These are phyloP conservation scores for Verticillium nonalfalfae DNA, from an alignment of 2,329 filamentous ascomycete species.

Conservation along the genomic window DNA sequence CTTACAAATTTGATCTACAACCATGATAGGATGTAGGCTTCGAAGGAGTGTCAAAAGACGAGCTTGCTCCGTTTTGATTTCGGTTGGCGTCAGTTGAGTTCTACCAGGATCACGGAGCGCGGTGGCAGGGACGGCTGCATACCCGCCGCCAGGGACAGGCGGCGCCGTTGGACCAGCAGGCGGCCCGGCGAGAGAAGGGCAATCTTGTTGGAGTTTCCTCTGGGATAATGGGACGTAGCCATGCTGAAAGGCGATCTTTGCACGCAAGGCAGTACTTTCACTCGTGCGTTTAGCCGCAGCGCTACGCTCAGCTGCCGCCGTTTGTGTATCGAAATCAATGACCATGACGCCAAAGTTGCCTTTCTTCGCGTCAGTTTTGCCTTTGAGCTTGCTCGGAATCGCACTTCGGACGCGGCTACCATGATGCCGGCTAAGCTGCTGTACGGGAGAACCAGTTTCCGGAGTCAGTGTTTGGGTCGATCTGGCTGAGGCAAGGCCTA, in stretches of 20 bases:
- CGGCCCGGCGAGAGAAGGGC: background rate
- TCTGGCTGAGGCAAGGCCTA: background rate
- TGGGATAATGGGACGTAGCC: conserved; percentile 43
- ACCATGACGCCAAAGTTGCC: conserved; percentile 60
- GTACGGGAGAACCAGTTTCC: background rate
- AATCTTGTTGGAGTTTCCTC: conserved; percentile 25
- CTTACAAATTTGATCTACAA: conserved; percentile 58
- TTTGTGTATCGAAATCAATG: conserved; percentile 42
- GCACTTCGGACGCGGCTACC: conserved; percentile 50
- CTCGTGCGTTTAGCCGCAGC: conserved; percentile 55
- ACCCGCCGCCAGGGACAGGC: background rate
- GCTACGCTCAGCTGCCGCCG: conserved; percentile 40
- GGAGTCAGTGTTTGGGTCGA: background rate
- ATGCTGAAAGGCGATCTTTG: conserved; percentile 46
- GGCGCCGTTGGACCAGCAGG: background rate
- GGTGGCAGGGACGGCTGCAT: conserved; percentile 9
- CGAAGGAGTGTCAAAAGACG: conserved; percentile 51
- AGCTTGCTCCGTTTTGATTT: conserved; percentile 54
- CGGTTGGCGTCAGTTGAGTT: conserved; percentile 28
- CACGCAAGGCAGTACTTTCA: conserved; percentile 53
- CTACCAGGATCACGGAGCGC: conserved; percentile 11
- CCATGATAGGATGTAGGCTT: conserved; percentile 45
- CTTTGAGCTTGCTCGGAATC: conserved; percentile 56
- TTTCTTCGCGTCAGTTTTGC: conserved; percentile 47
- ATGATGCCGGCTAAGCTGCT: conserved; percentile 5